Evolutionary conservation across 176 grass and related monocot species (phyloP).

Genomic region (Zizania latifolia): DNA sequence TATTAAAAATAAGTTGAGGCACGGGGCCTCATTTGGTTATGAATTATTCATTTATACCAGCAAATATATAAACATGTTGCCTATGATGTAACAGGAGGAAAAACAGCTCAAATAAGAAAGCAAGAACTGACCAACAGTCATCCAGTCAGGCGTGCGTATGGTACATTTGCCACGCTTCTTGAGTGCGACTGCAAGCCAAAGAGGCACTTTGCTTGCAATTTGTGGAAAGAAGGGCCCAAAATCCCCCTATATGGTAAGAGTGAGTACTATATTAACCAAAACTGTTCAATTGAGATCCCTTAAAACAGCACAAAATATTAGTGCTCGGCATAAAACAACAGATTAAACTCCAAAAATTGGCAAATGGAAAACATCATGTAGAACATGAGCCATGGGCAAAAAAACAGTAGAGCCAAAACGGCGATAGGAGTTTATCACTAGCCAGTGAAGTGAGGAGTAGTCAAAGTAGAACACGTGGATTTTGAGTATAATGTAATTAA

Average conservation of each 20-base stretch:
- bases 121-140: slow-evolving; percentile 64
- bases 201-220: slow-evolving; percentile 72
- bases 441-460: neutral
- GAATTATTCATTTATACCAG: neutral
- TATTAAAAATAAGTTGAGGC: neutral
- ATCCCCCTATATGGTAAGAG: slow-evolving; percentile 46
- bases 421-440: neutral
- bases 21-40: neutral
- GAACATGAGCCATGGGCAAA: neutral
- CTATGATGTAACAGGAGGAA: neutral
- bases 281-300: neutral
- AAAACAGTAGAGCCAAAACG: neutral
- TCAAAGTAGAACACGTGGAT: neutral
- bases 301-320: neutral
- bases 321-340: neutral
- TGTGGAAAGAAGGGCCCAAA: slow-evolving; percentile 73
- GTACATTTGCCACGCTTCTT: slow-evolving; percentile 75
- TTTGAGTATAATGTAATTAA: neutral
- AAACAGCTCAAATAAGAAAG: neutral
- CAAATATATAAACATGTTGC: neutral
- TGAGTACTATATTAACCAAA: neutral
- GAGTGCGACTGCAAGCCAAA: slow-evolving; percentile 66
- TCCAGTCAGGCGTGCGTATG: slow-evolving; percentile 61
- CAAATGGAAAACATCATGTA: neutral
- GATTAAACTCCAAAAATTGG: neutral